Evolutionary conservation across 176 grass and related monocot species (phyloP).

Genomic region (Poa annua): DNA sequence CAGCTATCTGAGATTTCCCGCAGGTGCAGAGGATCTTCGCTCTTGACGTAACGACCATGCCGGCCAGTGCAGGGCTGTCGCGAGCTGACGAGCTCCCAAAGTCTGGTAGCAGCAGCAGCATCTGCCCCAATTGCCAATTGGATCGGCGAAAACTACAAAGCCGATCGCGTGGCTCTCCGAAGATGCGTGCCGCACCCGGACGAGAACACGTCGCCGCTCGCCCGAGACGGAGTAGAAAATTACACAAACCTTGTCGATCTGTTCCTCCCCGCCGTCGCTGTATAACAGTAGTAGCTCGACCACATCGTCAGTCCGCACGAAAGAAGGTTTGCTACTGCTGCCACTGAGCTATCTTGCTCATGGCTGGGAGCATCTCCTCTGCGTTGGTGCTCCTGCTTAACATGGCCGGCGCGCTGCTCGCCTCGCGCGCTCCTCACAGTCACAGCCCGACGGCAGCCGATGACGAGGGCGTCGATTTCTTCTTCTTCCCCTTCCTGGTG

Average conservation of each 20-base stretch:
- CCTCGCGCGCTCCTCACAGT: background rate
- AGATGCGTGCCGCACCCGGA: background rate
- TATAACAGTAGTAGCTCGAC: background rate
- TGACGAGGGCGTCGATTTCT: slow-evolving; percentile 49
- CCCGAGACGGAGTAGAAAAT: background rate
- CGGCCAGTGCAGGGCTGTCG: background rate
- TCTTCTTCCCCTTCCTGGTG: slow-evolving; percentile 59
- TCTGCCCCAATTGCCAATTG: background rate
- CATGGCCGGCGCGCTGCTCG: slow-evolving; percentile 39
- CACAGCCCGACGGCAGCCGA: background rate
- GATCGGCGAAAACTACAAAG: slow-evolving; percentile 9
- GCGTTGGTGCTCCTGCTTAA: slow-evolving; percentile 51
- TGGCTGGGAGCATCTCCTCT: slow-evolving; percentile 39
- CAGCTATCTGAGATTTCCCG: too few species aligned
- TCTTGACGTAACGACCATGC: background rate
- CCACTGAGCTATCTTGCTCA: background rate
- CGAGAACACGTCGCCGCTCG: background rate
- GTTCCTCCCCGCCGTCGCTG: background rate
- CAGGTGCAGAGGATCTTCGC: too few species aligned
- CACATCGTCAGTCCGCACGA: background rate
- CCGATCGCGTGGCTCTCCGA: background rate
- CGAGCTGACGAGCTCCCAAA: background rate
- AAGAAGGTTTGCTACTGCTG: background rate
- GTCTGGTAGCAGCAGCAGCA: background rate
- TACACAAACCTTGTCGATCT: background rate